Conservation (phyloP, 2,329 filamentous ascomycete species). For the Diaporthe caulivora region DNA sequence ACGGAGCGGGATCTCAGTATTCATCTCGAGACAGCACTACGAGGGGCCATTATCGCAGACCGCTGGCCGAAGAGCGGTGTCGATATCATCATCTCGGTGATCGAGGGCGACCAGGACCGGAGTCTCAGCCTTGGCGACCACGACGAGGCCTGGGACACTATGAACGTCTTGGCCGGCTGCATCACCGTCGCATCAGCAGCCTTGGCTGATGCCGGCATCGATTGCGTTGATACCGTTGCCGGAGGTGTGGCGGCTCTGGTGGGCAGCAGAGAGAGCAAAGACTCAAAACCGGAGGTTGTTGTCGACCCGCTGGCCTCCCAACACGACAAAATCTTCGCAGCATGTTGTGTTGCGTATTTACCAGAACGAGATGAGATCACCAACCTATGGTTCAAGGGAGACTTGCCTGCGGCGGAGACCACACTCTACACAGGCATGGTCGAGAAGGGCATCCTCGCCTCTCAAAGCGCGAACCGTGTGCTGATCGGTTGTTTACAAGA, state of each 20-base stretch:
- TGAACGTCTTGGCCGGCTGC: slow-evolving; percentile 92
- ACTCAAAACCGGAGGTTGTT: slow-evolving; percentile 62
- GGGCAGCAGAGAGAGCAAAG: slow-evolving; percentile 49
- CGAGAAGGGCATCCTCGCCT: slow-evolving; percentile 56
- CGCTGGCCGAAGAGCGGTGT: slow-evolving; percentile 98
- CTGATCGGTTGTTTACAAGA: slow-evolving; percentile 55
- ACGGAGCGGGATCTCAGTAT: slow-evolving; percentile 90
- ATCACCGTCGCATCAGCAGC: slow-evolving; percentile 95
- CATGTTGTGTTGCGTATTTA: slow-evolving; percentile 91
- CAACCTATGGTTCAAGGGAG: slow-evolving; percentile 92
- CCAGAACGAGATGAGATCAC: slow-evolving; percentile 91
- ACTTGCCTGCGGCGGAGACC: slow-evolving; percentile 59
- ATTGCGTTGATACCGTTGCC: slow-evolving; percentile 90
- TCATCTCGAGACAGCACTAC: slow-evolving; percentile 90
- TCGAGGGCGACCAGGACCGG: slow-evolving; percentile 91
- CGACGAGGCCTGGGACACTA: slow-evolving; percentile 83
- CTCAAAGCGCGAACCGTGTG: slow-evolving; percentile 57
- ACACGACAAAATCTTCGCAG: slow-evolving; percentile 81
- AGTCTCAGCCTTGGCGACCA: slow-evolving; percentile 60
- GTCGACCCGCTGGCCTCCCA: slow-evolving; percentile 88
- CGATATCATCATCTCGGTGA: slow-evolving; percentile 92
- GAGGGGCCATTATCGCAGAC: slow-evolving; percentile 91
- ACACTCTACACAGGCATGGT: slow-evolving; percentile 56
- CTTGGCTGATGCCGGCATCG: slow-evolving; percentile 93
- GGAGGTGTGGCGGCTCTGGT: slow-evolving; percentile 91